Percentiles rank a stretch among this genome's conserved stretches.
phyloP scores from a whole-genome alignment of 345 rosid species.

The Raphanus raphanistrum region DNA sequence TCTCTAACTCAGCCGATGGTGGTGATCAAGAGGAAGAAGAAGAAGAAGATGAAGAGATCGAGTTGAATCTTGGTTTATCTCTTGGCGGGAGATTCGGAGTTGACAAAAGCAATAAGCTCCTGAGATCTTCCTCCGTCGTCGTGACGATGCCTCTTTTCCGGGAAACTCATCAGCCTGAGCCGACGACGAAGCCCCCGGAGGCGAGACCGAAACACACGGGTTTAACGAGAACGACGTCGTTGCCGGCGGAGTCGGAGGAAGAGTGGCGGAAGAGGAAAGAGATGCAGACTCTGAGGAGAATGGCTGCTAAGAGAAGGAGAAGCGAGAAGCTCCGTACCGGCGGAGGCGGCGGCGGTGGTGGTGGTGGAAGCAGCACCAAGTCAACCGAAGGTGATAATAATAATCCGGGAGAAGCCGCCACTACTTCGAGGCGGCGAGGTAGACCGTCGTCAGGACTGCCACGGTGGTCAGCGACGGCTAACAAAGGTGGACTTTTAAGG shows the following conservation, averaged over 20 bases:
- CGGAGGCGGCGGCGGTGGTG: background rate
- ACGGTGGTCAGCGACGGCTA: conserved; percentile 46
- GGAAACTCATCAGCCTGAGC: conserved; percentile 19
- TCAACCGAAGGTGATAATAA: conserved; percentile 37
- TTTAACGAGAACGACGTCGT: conserved; percentile 72
- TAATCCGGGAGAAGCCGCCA: conserved; percentile 42
- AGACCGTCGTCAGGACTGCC: conserved; percentile 42
- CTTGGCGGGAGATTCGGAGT: conserved; percentile 93
- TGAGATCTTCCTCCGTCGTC: conserved; percentile 76
- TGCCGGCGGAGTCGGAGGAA: conserved; percentile 86
- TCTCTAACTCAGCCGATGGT: conserved; percentile 34
- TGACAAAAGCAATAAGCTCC: conserved; percentile 51
- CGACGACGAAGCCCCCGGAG: background rate
- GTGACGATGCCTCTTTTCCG: conserved; percentile 45
- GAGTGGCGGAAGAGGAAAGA: conserved; percentile 95
- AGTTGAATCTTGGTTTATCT: conserved; percentile 88
- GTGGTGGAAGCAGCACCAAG: background rate
- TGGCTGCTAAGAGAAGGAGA: conserved; percentile 88
- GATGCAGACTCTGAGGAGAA: conserved; percentile 76
- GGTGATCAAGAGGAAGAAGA: conserved; percentile 7
- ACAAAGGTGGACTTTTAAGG: conserved; percentile 39
- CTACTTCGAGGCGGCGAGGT: conserved; percentile 36
- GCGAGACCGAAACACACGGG: background rate
- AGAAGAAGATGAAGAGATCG: conserved; percentile 42
- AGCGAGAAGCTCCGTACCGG: conserved; percentile 60